Evolutionary conservation across 2,329 filamentous ascomycete species (phyloP), one percentile per base, ranked within the genome.

Genomic region (Ciborinia camelliae): DNA sequence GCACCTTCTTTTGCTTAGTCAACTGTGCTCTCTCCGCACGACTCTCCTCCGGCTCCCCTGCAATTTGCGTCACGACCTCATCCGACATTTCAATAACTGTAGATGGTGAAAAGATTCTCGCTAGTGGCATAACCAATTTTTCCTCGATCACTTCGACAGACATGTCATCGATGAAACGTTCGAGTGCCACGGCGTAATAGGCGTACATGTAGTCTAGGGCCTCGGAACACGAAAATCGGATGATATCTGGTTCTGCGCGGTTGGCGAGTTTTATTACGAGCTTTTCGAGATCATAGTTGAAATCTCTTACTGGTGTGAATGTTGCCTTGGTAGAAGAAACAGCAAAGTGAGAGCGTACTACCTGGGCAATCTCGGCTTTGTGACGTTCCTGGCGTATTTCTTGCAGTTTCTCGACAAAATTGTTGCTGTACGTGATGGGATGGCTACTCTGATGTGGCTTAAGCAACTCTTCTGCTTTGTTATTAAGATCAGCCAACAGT

Each of bases 351-450:
- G 65, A 35, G 20, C 62, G 20, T 3, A 76, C n/a, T 3, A 73
- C 66, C 47, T 47, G 62, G 14, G 59, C 67, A 66, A 55, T 67
- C 53, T 64, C 58, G 39, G 50, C 23, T 62, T 50, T 67, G 66
- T 64, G 64, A 48, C 28, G 51, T 66, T n/a, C n/a, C n/a, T n/a
- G n/a, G 23, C 66, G 68, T 26, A 66, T 43, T 32, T 69, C 68
- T 32, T 70, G 65, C 8, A 82, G 71, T 0, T 70, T 74, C 18
- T 81, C 73, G 0, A 75, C 62, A 32, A 81, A 82, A 43, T 81
- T 74, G 20, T 79, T 73, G 48, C 85, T 83, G 67, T 86, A 86
- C 0, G 82, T 86, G 43, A 84, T 82, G 0, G 81, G 82, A 68
- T 84, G 80, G 0, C 77, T 70, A 10, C 73, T 72, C 66, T 76